Percentiles rank a stretch among this genome's conserved stretches.
phyloP scores from a whole-genome alignment of 768 basidiomycete genomes.

The Leccinum broughii region DNA sequence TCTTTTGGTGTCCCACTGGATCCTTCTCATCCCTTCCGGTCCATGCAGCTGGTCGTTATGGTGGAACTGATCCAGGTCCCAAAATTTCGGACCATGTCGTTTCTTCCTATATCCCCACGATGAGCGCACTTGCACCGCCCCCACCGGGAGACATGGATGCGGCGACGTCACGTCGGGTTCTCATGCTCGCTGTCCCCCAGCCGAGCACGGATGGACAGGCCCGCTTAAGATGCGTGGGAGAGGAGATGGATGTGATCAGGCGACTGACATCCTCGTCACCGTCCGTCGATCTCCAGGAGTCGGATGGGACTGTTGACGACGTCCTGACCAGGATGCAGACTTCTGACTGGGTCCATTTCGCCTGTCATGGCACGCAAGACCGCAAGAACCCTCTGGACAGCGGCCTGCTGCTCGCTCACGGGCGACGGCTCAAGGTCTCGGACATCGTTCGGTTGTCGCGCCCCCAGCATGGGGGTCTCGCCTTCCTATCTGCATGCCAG shows the following conservation, averaged over 20 bases:
- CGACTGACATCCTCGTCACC: neutral
- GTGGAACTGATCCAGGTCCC: neutral
- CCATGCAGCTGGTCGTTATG: neutral
- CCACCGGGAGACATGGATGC: neutral
- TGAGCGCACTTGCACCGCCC: conserved; percentile 18
- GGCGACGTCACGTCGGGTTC: neutral
- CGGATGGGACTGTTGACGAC: neutral
- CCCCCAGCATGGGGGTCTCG: conserved; percentile 29
- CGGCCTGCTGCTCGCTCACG: conserved; percentile 14
- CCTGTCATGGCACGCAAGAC: conserved; percentile 12
- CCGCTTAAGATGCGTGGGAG: conserved; percentile 4
- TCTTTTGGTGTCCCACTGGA: neutral
- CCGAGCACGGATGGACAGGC: conserved; percentile 14
- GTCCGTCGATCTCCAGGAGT: neutral
- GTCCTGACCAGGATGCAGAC: neutral
- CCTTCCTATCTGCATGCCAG: conserved; percentile 10
- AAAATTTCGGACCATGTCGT: neutral
- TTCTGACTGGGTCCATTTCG: neutral
- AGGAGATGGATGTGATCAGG: conserved; percentile 24
- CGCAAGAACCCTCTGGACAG: conserved; percentile 21
- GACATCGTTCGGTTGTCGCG: neutral
- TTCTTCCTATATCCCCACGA: conserved; percentile 31
- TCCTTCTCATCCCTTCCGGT: neutral
- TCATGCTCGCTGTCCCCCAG: conserved; percentile 13
- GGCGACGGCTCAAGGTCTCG: neutral